Percentiles rank a stretch among this genome's conserved stretches.
These are phyloP conservation scores for Geotrichum histeridarum DNA, from an alignment of 1,139 yeast genomes.

Conservation along the genomic window DNA sequence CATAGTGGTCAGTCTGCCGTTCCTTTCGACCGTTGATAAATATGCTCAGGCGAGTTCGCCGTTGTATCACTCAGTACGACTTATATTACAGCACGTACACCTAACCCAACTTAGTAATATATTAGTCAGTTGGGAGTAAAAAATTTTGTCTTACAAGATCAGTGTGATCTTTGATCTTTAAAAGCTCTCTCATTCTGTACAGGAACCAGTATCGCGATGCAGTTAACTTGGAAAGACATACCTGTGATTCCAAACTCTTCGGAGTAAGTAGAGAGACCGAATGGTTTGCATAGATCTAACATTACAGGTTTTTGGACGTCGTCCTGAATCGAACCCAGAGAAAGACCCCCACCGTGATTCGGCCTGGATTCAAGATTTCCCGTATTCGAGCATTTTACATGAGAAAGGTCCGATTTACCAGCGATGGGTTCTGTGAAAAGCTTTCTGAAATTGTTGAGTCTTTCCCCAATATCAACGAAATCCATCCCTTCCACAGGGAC, in stretches of 20 bases:
- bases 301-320: slow-evolving; percentile 67
- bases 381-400: slow-evolving; percentile 97
- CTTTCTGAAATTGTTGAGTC: slow-evolving; percentile 77
- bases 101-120: too few species aligned
- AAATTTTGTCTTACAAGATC: too few species aligned
- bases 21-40: too few species aligned
- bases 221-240: slow-evolving; percentile 96
- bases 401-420: slow-evolving; percentile 94
- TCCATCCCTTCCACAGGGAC: slow-evolving; percentile 97
- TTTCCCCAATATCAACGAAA: slow-evolving; percentile 94
- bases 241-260: slow-evolving; percentile 89
- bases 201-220: slow-evolving; percentile 49
- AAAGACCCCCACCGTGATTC: slow-evolving; percentile 95
- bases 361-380: slow-evolving; percentile 93
- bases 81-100: too few species aligned
- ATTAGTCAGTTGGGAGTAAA: too few species aligned
- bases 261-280: slow-evolving; percentile 44
- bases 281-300: too few species aligned
- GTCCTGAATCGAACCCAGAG: slow-evolving; percentile 96
- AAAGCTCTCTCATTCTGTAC: too few species aligned
- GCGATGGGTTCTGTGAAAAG: slow-evolving; percentile 93
- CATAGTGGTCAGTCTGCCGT: too few species aligned
- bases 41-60: too few species aligned
- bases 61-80: too few species aligned
- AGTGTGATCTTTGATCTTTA: too few species aligned